Percentiles rank a stretch among this genome's conserved stretches.
phyloP scores from a whole-genome alignment of 495 filamentous ascomycete species.

The Aspergillus sclerotioniger region DNA sequence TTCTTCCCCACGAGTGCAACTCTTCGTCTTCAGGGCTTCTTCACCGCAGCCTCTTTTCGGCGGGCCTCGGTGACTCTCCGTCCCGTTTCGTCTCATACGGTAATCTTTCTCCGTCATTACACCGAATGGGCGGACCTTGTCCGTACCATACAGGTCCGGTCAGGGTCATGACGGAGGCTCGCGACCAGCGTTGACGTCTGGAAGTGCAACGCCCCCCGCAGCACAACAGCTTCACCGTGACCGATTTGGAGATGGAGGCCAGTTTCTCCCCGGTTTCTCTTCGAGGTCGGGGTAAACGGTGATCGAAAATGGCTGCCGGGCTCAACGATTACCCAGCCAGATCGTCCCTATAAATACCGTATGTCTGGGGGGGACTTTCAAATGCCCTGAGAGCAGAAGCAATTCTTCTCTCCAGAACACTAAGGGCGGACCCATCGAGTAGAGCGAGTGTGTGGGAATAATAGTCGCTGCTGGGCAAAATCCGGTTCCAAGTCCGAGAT shows the following conservation, averaged over 20 bases:
- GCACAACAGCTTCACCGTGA: slow-evolving; percentile 33
- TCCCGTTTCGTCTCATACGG: slow-evolving; percentile 5
- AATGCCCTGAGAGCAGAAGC: neutral
- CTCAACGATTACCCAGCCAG: slow-evolving; percentile 5
- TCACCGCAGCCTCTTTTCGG: slow-evolving; percentile 48
- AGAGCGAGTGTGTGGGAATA: neutral
- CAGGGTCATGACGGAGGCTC: slow-evolving; percentile 2
- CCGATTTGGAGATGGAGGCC: slow-evolving; percentile 21
- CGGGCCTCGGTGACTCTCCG: slow-evolving; percentile 9
- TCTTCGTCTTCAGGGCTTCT: slow-evolving; percentile 3
- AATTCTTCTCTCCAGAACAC: neutral
- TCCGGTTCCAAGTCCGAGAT: neutral
- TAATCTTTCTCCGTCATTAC: neutral
- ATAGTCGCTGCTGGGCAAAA: too few species aligned
- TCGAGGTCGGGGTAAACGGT: slow-evolving; percentile 17
- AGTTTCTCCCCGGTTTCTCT: slow-evolving; percentile 14
- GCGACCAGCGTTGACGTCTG: slow-evolving; percentile 7
- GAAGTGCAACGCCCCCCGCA: slow-evolving; percentile 22
- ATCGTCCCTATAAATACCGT: slow-evolving; percentile 21
- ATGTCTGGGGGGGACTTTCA: neutral
- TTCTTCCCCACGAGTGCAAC: slow-evolving; percentile 17
- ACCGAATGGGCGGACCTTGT: neutral
- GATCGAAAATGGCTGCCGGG: slow-evolving; percentile 8
- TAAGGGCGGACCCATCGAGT: neutral
- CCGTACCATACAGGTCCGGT: slow-evolving; percentile 3